A percentile compares a stretch with the other conserved stretches of the same genome.
phyloP scores from a whole-genome alignment of 208 protist species.

The Wallacemonas sp. region DNA sequence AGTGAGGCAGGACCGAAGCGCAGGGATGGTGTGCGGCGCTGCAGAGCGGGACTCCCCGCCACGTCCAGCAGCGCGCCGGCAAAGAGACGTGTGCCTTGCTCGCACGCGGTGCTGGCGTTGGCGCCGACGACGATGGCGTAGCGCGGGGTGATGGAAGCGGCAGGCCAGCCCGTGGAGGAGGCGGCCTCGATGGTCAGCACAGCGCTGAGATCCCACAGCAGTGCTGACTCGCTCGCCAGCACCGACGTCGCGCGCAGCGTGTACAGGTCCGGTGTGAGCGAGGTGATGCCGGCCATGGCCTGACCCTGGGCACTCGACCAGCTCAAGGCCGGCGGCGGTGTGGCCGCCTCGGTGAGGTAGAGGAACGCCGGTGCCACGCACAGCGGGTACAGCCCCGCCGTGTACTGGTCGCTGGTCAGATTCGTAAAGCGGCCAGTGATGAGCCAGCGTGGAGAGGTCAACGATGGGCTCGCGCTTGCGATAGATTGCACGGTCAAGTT shows the following conservation, averaged over 20 bases:
- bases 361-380: slow-evolving; percentile 11
- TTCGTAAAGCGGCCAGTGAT: slow-evolving; percentile 3
- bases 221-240: neutral
- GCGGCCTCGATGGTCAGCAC: neutral
- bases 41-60: neutral
- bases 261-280: slow-evolving; percentile 1
- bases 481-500: neutral
- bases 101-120: neutral
- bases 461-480: neutral
- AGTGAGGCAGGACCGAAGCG: slow-evolving; percentile 5
- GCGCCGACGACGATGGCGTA: slow-evolving; percentile 4
- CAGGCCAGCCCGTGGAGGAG: neutral
- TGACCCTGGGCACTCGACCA: slow-evolving; percentile 10
- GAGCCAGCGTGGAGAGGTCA: neutral
- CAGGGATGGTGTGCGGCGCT: slow-evolving; percentile 4
- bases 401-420: slow-evolving; percentile 15
- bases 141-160: neutral
- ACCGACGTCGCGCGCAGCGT: neutral
- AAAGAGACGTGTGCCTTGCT: neutral
- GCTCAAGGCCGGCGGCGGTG: neutral
- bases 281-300: slow-evolving; percentile 7
- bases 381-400: neutral
- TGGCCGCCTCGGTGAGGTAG: slow-evolving; percentile 1
- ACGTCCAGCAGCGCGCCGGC: slow-evolving; percentile 3
- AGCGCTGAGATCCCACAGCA: slow-evolving; percentile 10